These are phyloP conservation scores for Thymus mandschuricus DNA, from an alignment of 257 asterid genomes.

Conservation along the genomic window DNA sequence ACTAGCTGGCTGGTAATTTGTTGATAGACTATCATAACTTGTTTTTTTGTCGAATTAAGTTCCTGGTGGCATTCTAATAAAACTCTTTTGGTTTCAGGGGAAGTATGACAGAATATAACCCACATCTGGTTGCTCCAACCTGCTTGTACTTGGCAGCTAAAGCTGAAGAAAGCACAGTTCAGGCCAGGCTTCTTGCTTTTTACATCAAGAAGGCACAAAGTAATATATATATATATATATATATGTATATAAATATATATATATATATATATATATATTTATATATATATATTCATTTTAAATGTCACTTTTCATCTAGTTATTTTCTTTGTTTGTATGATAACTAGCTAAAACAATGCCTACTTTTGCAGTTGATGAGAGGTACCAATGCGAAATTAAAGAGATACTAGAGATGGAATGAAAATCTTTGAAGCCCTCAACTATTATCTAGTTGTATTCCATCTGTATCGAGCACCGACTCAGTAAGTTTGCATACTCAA, in stretches of 20 bases:
- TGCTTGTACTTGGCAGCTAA: slow-evolving; percentile 97
- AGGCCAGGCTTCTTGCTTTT: slow-evolving; percentile 83
- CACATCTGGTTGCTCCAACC: slow-evolving; percentile 90
- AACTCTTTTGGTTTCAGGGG: slow-evolving; percentile 50
- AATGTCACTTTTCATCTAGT: slow-evolving; percentile 22
- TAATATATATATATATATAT: background rate
- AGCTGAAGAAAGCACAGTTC: slow-evolving; percentile 97
- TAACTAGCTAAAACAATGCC: no score
- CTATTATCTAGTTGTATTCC: slow-evolving; percentile 63
- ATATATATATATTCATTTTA: background rate
- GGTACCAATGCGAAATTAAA: no score
- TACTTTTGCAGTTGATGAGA: no score
- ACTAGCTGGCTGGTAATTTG: no score
- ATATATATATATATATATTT: no score
- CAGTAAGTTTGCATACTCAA: slow-evolving; percentile 56
- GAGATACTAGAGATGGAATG: no score
- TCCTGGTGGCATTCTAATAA: background rate
- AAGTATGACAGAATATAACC: slow-evolving; percentile 89
- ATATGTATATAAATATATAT: no score
- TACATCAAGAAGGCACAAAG: slow-evolving; percentile 82
- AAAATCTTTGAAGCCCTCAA: no score
- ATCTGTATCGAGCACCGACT: slow-evolving; percentile 80
- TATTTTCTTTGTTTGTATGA: no score
- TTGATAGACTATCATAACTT: no score
- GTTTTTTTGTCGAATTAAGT: no score